Evolutionary conservation across 768 basidiomycete genomes (phyloP).

Genomic region (Cystofilobasidium bisporidii): DNA sequence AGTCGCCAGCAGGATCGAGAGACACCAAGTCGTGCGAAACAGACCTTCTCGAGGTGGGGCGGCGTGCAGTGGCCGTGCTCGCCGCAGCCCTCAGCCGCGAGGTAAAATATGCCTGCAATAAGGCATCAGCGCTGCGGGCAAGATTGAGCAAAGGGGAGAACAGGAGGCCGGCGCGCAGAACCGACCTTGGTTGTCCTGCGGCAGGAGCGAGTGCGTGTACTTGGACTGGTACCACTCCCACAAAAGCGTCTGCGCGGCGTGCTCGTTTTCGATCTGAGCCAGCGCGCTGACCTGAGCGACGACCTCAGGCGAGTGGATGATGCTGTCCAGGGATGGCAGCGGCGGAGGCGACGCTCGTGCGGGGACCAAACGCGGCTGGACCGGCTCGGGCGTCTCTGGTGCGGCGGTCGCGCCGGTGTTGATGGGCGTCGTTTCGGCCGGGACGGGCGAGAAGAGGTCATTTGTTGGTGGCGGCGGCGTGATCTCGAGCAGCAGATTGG

Average conservation of each 20-base stretch:
- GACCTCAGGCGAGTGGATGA: conserved; percentile 55
- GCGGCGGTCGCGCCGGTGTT: too few species aligned
- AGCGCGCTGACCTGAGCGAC: conserved; percentile 66
- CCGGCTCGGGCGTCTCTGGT: too few species aligned
- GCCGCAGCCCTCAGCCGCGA: conserved; percentile 8
- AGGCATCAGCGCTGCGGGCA: too few species aligned
- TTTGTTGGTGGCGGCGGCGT: not conserved
- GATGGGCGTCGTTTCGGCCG: too few species aligned
- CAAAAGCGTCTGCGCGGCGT: conserved; percentile 75
- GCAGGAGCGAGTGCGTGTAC: conserved; percentile 73
- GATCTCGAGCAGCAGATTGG: not conserved
- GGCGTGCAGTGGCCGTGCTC: conserved; percentile 45
- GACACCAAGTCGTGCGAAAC: not conserved
- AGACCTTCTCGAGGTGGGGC: conserved; percentile 53
- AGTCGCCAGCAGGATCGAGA: not conserved
- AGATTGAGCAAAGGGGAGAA: conserved; percentile 38
- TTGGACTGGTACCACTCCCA: conserved; percentile 94
- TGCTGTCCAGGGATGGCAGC: conserved; percentile 18
- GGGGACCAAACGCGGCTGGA: too few species aligned
- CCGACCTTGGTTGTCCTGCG: conserved; percentile 87
- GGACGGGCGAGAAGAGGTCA: not conserved
- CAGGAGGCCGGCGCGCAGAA: conserved; percentile 67
- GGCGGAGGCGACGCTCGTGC: not conserved
- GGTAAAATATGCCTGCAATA: not conserved
- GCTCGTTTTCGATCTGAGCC: conserved; percentile 61